Base-by-base conservation (phyloP, 352 stramenopile genomes). In the Phytophthora rubi region DNA sequence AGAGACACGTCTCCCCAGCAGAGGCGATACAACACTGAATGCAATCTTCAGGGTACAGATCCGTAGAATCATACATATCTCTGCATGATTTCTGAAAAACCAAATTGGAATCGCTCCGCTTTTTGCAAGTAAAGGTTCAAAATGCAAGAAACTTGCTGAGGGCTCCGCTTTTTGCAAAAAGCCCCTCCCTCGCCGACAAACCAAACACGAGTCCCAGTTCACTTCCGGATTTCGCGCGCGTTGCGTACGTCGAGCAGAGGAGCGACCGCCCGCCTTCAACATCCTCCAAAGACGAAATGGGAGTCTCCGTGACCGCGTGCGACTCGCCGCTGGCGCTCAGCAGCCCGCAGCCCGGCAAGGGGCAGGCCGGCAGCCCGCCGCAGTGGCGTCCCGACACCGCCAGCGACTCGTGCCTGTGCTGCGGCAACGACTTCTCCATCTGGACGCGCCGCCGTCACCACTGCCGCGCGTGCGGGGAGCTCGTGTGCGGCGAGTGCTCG, bases 401-500 rank as follows among this genome's bases (percentile, higher is more conserved):
- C 16, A 92, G 84, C 70, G 77, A 90, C 73, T 82, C 83, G 61
- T 94, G 87, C 53, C 71, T 89, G 21, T 87, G 82, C 73, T 94
- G 87, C 68, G 73, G 81, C 48, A 72, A 82, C 56, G 62, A 80
- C 54, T 94, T 94, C 78, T 91, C 85, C 58, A 82, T 92, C 56
- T 92, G 83, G 79, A 80, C 68, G 39, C 80, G 82, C 9, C 86
- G 86, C 42, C 87, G 86, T 61, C 87, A 95, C 76, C 86, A 92
- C 75, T 95, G 88, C 76, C 83, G 86, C 55, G 85, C 86, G 0
- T 95, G 88, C 56, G 86, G 86, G 6, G 82, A 92, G 62, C 81
- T 95, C 13, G 88, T 95, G 12, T 95, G 88, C 62, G 81, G 63
- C 37, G 79, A 88, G 21, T 95, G 88, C 77, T 90, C 77, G 26